These are phyloP conservation scores for Chiua virens DNA, from an alignment of 768 basidiomycete genomes.

Conservation along the genomic window DNA sequence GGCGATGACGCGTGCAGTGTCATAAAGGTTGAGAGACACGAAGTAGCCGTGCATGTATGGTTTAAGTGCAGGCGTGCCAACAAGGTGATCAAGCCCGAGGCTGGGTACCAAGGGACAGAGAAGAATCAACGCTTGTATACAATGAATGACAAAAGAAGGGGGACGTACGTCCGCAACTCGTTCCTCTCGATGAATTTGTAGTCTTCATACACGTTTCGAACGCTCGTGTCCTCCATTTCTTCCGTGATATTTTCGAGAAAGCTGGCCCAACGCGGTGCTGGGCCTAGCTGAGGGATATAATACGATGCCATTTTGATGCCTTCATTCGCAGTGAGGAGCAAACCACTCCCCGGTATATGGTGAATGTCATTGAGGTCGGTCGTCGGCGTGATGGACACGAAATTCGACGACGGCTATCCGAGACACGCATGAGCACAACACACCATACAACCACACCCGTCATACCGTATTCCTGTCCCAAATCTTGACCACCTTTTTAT, in stretches of 20 bases:
- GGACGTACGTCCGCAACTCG: constrained; percentile 79
- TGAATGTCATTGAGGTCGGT: constrained; percentile 89
- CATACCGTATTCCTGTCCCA: constrained; percentile 87
- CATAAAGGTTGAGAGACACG: constrained; percentile 92
- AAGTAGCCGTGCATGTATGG: constrained; percentile 99
- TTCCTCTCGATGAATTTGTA: constrained; percentile 93
- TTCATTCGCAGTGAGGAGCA: constrained; percentile 92
- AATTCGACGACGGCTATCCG: constrained; percentile 75
- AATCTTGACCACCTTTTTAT: constrained; percentile 96
- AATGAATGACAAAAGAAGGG: constrained; percentile 1
- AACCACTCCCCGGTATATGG: constrained; percentile 84
- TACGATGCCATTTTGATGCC: constrained; percentile 95
- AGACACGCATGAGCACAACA: constrained; percentile 1
- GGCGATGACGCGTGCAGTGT: constrained; percentile 91
- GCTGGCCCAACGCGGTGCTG: constrained; percentile 94
- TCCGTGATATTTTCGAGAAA: constrained; percentile 99
- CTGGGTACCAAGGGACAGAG: constrained; percentile 37
- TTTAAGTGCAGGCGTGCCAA: constrained; percentile 93
- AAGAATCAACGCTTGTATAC: not conserved
- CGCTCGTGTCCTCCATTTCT: constrained; percentile 91
- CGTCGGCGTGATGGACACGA: constrained; percentile 89
- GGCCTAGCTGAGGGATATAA: constrained; percentile 94
- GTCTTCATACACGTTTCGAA: constrained; percentile 85
- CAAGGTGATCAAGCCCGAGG: constrained; percentile 90
- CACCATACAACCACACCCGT: constrained; percentile 5